Evolutionary conservation across 208 protist species (phyloP).

Genomic region (Trypanosoma cruzi): DNA sequence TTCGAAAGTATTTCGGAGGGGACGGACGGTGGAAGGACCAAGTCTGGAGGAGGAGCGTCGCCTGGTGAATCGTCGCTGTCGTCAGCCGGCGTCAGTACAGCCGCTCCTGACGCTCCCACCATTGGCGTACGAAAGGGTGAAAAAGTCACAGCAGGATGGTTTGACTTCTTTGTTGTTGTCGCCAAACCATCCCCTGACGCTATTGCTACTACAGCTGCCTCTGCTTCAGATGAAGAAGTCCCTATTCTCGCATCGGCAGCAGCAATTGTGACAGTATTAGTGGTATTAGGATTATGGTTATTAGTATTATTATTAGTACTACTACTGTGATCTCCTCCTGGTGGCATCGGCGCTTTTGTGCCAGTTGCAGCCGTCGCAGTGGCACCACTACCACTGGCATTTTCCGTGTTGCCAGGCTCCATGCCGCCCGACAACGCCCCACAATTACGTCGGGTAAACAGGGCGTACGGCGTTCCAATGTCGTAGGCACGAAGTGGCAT

Average conservation of each 20-base stretch:
- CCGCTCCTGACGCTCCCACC: background rate
- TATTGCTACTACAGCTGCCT: background rate
- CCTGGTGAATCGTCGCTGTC: conserved; percentile 31
- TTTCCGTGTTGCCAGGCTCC: background rate
- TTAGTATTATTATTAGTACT: background rate
- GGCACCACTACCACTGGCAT: background rate
- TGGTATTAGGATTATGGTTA: no score
- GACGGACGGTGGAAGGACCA: conserved; percentile 48
- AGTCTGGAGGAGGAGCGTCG: conserved; percentile 32
- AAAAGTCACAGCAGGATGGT: background rate
- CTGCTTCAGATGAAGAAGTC: no score
- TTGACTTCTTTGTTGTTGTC: conserved; percentile 8
- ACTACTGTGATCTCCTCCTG: background rate
- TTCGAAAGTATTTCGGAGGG: conserved; percentile 33
- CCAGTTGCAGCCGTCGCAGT: background rate
- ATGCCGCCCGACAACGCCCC: background rate
- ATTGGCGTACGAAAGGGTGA: conserved; percentile 33
- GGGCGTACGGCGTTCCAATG: conserved; percentile 43
- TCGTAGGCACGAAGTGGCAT: conserved; percentile 58
- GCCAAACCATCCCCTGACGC: background rate
- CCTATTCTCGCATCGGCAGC: background rate
- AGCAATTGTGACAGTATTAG: background rate
- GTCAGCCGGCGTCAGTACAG: background rate
- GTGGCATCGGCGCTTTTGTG: background rate
- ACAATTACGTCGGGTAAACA: conserved; percentile 33